These are phyloP conservation scores for Incumbomyces lentus DNA, from an alignment of 2,329 filamentous ascomycete genomes.

Conservation along the genomic window DNA sequence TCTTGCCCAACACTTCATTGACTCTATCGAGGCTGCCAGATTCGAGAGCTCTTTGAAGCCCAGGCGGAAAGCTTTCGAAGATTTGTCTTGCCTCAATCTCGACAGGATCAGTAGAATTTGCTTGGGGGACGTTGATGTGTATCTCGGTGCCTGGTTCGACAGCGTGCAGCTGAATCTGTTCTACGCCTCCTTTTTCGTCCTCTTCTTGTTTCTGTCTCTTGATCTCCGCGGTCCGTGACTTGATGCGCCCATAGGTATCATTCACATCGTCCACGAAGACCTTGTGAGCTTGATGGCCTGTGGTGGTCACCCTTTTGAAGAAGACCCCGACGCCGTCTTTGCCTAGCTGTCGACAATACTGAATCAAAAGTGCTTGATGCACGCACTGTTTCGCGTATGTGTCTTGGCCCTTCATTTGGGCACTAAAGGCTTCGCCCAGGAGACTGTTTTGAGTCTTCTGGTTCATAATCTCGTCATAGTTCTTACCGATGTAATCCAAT, in stretches of 20 bases:
- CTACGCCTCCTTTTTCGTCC: conserved; percentile 54
- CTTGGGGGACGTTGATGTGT: conserved; percentile 69
- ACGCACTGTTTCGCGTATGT: conserved; percentile 78
- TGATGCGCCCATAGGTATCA: conserved; percentile 74
- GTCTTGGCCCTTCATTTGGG: conserved; percentile 63
- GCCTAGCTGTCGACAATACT: conserved; percentile 88
- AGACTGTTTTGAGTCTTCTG: conserved; percentile 87
- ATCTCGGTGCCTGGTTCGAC: conserved; percentile 90
- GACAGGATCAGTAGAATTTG: conserved; percentile 53
- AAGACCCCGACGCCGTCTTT: conserved; percentile 81
- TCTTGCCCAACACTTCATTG: conserved; percentile 76
- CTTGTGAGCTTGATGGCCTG: conserved; percentile 78
- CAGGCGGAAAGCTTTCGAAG: conserved; percentile 73
- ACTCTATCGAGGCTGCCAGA: conserved; percentile 83
- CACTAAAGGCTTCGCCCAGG: conserved; percentile 83
- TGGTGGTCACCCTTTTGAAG: conserved; percentile 90
- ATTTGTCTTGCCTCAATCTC: conserved; percentile 57
- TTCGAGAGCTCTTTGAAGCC: conserved; percentile 71
- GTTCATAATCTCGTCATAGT: conserved; percentile 61
- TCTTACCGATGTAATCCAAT: conserved; percentile 64
- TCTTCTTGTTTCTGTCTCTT: conserved; percentile 47
- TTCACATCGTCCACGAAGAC: conserved; percentile 91
- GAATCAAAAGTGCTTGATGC: conserved; percentile 81
- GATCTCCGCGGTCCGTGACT: conserved; percentile 64
- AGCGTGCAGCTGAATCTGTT: conserved; percentile 95